phyloP scores from a whole-genome alignment of 805 yeast species.

The Yamadazyma endophytica region DNA sequence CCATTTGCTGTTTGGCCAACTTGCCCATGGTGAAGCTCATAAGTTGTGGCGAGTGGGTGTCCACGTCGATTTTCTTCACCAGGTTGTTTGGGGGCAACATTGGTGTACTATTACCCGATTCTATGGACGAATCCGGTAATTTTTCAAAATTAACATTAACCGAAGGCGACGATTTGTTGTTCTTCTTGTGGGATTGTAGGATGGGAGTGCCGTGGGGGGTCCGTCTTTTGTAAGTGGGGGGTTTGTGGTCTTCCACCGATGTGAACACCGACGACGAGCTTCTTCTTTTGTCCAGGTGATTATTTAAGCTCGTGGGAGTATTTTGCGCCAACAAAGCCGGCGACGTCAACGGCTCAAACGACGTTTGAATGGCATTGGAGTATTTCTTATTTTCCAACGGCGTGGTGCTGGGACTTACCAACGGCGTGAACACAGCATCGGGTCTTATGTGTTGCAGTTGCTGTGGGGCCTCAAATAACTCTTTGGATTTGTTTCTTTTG shows the following conservation, averaged over 20 bases:
- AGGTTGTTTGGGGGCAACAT: slow-evolving; percentile 37
- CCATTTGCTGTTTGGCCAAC: slow-evolving; percentile 30
- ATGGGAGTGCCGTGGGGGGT: slow-evolving; percentile 45
- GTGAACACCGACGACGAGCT: slow-evolving; percentile 30
- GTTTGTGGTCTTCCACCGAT: slow-evolving; percentile 21
- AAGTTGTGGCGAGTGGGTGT: slow-evolving; percentile 22
- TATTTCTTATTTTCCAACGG: slow-evolving; percentile 44
- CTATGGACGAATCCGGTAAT: slow-evolving; percentile 22
- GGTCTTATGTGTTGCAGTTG: slow-evolving; percentile 41
- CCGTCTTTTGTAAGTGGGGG: slow-evolving; percentile 26
- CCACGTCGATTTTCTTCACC: slow-evolving; percentile 11
- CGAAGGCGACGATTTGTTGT: slow-evolving; percentile 6
- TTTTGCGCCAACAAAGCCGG: slow-evolving; percentile 57
- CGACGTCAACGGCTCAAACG: slow-evolving; percentile 57
- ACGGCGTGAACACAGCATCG: slow-evolving; percentile 67
- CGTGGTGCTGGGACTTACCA: slow-evolving; percentile 72
- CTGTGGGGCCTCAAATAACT: slow-evolving; percentile 14
- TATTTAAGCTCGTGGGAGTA: not conserved
- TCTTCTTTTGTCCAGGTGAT: slow-evolving; percentile 20
- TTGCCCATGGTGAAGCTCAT: slow-evolving; percentile 47
- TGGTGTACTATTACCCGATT: slow-evolving; percentile 16
- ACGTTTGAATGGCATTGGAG: slow-evolving; percentile 21
- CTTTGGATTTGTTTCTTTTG: slow-evolving; percentile 14
- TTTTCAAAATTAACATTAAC: slow-evolving; percentile 16
- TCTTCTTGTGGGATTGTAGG: slow-evolving; percentile 18